phyloP scores from a whole-genome alignment of 2,329 filamentous ascomycete genomes.

The Diaporthe ilicicola region DNA sequence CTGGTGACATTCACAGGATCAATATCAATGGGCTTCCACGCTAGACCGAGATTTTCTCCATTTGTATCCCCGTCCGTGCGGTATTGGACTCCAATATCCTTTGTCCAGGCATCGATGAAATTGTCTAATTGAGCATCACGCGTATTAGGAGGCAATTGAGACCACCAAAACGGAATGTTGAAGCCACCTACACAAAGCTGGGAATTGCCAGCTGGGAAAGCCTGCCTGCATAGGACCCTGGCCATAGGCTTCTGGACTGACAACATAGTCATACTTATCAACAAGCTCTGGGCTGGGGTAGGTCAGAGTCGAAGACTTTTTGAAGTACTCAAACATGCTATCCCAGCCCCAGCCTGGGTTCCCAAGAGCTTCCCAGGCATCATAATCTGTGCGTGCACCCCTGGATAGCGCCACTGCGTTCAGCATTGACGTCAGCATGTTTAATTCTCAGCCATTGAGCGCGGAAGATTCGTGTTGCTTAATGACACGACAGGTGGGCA shows the following conservation, averaged over 20 bases:
- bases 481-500: constrained; percentile 30
- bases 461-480: too few species aligned
- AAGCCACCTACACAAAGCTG: background rate
- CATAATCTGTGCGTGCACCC: constrained; percentile 38
- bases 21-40: constrained; percentile 14
- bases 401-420: constrained; percentile 4
- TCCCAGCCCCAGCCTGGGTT: constrained; percentile 42
- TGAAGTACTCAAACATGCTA: constrained; percentile 44
- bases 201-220: constrained; percentile 13
- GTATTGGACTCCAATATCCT: constrained; percentile 11
- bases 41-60: constrained; percentile 5
- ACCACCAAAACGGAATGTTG: too few species aligned
- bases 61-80: constrained; percentile 2
- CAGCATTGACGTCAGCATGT: background rate
- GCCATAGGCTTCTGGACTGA: constrained; percentile 2
- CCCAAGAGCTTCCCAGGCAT: constrained; percentile 46
- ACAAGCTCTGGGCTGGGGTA: background rate
- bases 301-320: constrained; percentile 36
- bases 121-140: background rate
- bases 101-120: constrained; percentile 6
- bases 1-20: constrained; percentile 9
- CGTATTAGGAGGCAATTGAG: background rate
- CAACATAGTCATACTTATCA: background rate
- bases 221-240: constrained; percentile 15
- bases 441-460: background rate